Conservation (phyloP, 1,284 basidiomycete species). For the Papiliotrema nemorosa region DNA sequence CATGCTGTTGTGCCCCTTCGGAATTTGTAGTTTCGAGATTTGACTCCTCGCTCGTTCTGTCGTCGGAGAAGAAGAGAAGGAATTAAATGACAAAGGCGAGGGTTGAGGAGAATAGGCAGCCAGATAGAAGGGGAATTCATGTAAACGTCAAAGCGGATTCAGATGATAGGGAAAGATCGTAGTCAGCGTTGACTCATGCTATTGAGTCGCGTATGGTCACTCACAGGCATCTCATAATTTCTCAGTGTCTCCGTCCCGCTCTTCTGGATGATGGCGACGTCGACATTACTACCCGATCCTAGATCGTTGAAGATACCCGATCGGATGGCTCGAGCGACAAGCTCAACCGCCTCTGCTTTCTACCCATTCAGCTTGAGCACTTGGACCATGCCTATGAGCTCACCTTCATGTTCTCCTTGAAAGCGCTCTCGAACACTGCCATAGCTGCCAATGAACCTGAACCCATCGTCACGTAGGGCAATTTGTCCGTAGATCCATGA, state of each 20-base stretch:
- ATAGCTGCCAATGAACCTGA: slow-evolving; percentile 94
- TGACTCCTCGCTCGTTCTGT: slow-evolving; percentile 67
- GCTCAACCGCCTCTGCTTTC: slow-evolving; percentile 74
- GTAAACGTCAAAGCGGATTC: too few relatives aligned
- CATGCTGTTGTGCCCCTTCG: slow-evolving; percentile 80
- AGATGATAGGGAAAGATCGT: too few relatives aligned
- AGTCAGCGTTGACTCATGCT: not conserved
- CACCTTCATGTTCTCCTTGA: slow-evolving; percentile 79
- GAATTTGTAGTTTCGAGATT: slow-evolving; percentile 82
- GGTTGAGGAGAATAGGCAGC: too few relatives aligned
- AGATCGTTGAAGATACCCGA: slow-evolving; percentile 99
- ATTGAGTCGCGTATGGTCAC: slow-evolving; percentile 13
- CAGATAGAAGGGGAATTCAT: too few relatives aligned
- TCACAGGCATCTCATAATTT: slow-evolving; percentile 78
- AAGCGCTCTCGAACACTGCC: slow-evolving; percentile 91
- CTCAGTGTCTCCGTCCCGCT: slow-evolving; percentile 79
- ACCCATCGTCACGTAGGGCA: slow-evolving; percentile 99
- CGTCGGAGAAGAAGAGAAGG: not conserved
- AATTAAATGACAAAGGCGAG: too few relatives aligned
- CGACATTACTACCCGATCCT: slow-evolving; percentile 95
- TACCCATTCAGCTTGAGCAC: slow-evolving; percentile 40
- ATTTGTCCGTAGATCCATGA: slow-evolving; percentile 96
- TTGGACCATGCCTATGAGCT: slow-evolving; percentile 21
- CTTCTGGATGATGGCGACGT: slow-evolving; percentile 90
- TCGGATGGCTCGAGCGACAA: slow-evolving; percentile 83